Percentiles rank a stretch among this genome's conserved stretches.
These are phyloP conservation scores for Cystobasidiopsis lactophilus DNA, from an alignment of 768 basidiomycete genomes.

Conservation along the genomic window DNA sequence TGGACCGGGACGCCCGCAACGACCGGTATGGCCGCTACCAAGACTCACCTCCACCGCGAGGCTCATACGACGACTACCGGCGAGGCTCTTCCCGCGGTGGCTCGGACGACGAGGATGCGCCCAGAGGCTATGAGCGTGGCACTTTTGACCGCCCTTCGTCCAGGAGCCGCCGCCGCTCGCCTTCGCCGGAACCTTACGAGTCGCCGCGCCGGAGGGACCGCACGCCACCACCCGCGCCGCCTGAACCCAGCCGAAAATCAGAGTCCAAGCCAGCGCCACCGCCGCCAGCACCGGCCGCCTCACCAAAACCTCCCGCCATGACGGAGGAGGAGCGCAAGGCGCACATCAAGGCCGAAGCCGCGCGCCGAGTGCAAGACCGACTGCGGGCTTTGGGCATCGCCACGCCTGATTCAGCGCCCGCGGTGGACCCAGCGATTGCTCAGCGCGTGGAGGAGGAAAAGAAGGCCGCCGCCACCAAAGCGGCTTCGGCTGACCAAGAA, in stretches of 20 bases:
- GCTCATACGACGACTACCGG: constrained; percentile 22
- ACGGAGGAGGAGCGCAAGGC: constrained; percentile 61
- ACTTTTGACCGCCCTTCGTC: constrained; percentile 10
- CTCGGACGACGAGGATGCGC: background rate
- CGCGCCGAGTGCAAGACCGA: constrained; percentile 58
- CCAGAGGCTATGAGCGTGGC: constrained; percentile 12
- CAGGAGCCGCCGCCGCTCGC: background rate
- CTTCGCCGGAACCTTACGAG: too few relatives aligned
- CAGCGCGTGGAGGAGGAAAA: constrained; percentile 63
- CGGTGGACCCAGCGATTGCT: constrained; percentile 36
- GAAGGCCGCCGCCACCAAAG: constrained; percentile 75
- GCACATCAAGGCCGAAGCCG: constrained; percentile 54
- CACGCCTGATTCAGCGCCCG: constrained; percentile 27
- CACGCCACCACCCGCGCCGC: constrained; percentile 32
- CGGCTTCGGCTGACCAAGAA: constrained; percentile 46
- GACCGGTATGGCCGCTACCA: constrained; percentile 29
- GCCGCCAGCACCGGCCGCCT: constrained; percentile 18
- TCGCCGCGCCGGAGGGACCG: background rate
- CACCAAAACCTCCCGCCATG: constrained; percentile 47
- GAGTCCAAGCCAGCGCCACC: constrained; percentile 16
- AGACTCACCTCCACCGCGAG: too few relatives aligned
- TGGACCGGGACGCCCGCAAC: constrained; percentile 65
- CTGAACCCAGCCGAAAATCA: constrained; percentile 32
- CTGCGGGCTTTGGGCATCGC: constrained; percentile 63
- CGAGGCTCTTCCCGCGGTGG: constrained; percentile 10